These are phyloP conservation scores for Crotalaria pallida DNA, from an alignment of 306 rosid genomes.

Conservation along the genomic window DNA sequence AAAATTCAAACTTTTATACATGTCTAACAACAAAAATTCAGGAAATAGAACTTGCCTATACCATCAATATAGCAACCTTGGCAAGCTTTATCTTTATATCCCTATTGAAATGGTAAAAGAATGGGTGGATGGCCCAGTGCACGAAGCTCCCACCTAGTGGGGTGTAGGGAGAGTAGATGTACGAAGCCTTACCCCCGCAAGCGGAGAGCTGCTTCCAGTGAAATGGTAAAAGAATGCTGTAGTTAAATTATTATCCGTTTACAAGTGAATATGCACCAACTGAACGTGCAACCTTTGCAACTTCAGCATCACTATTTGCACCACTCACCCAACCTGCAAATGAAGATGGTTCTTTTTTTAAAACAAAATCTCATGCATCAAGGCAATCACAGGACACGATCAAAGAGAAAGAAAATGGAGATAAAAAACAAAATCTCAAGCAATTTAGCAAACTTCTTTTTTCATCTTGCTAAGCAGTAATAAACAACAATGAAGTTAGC, in stretches of 20 bases:
- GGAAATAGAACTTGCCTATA: too few relatives aligned
- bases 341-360: conserved; percentile 16
- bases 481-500: conserved; percentile 29
- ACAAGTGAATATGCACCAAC: conserved; percentile 83
- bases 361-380: not conserved
- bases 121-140: too few relatives aligned
- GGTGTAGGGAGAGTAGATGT: too few relatives aligned
- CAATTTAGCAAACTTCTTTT: not conserved
- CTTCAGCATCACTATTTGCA: conserved; percentile 69
- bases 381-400: conserved; percentile 3
- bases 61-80: too few relatives aligned
- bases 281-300: conserved; percentile 88
- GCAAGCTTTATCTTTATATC: too few relatives aligned
- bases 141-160: too few relatives aligned
- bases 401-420: not conserved
- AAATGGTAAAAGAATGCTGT: not conserved
- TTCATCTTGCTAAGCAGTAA: not conserved
- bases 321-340: conserved; percentile 71
- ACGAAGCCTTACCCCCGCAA: too few relatives aligned
- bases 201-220: too few relatives aligned
- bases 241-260: conserved; percentile 46
- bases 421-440: not conserved
- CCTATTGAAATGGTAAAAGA: too few relatives aligned
- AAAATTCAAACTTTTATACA: too few relatives aligned
- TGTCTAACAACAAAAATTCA: too few relatives aligned